Evolutionary conservation across 306 rosid species (phyloP), one percentile per base, ranked within the genome.

Genomic region (Canavalia ensiformis): DNA sequence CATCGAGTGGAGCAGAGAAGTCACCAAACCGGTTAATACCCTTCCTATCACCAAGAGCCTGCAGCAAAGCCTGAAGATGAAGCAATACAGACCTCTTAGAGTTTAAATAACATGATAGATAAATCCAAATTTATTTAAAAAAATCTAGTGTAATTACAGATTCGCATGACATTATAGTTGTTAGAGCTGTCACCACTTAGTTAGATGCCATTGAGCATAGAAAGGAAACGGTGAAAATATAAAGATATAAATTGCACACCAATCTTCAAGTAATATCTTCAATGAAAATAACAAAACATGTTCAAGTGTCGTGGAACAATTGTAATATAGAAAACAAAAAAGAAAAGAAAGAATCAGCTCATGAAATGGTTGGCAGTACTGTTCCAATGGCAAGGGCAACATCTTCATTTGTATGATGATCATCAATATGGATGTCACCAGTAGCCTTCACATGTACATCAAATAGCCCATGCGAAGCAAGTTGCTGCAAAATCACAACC

Each of bases 1-100:
- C 99, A 82, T 95, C 99, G 11, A 93, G 99, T 85, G 99, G 96
- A 67, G 98, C 96, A 47, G 98, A 90, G 87, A 95, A 95, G 90
- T 95, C 81, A 59, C 99, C 99, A 71, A 95, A 95, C 89, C 99
- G 94, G 79, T 89, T 84, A 82, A 93, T 93, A 69, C 99, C 99
- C 86, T 90, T 95, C 83, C 99, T 89, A 85, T 95, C 97, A 74
- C 96, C 98, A 79, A 95, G 98, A 33, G 98, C 98, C 73, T 93
- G 90, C 80, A 90, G 91, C 76, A 90, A 82, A 81, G 98, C 97
- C 99, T 95, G 88, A 74, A 81, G 58, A 84, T 13, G 69, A 75
- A 77, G 74, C 13, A 58, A 80, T 13, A 71, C 49, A 83, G 63
- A 59, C 63, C 77, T 47, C 46, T 79, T 49, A 51, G 70, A 51